Evolutionary conservation across 106 monocot genomes (phyloP), one percentile per base, ranked within the genome.

Genomic region (Dendrobium huoshanense): DNA sequence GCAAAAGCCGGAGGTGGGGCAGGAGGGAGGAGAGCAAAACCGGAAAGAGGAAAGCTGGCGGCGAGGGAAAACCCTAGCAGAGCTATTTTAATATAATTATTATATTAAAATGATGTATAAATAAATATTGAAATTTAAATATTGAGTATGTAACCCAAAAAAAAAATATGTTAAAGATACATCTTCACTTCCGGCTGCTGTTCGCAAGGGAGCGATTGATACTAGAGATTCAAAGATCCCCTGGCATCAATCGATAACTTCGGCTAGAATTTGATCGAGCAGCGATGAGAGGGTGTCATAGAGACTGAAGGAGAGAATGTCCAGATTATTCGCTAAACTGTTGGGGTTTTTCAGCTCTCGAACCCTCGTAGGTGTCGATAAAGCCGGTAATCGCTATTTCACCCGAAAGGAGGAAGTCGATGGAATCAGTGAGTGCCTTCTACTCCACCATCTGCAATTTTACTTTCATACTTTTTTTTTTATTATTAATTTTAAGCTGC

Each of bases 381-480:
- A 92, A 85, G 82, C 82, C 41, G 92, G 94, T 20, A 94, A 97
- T 79, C 89, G 89, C 55, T 97, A 97, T 86, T 97, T 97, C 85
- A 82, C 83, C 41, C 85, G 90, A 48, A 79, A 11, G 47, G 96
- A 94, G 73, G 88, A 92, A 70, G 79, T 94, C 58, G 94, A 92
- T 72, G 92, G 96, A 29, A 47, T 85, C 85, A 51, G 96, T 96
- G 65, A 81, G 88, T 76, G 41, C 20, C 42, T 41, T 74, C 43
- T 74, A 7, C 40, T n/a, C 43, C 7, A 44, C 15, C 10, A 70
- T 15, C 37, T 15, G 37, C 37, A 37, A 40, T 9, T 70, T 37
- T 16, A 33, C 15, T 37, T 70, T 70, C 37, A 16, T 70, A 37
- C 16, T 70, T 40, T 4, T 70, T 70, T 0, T 3, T 70, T 70